Percentiles rank a stretch among this genome's conserved stretches.
These are phyloP conservation scores for Spirogloea muscicola DNA, from an alignment of 139 green algal genomes.

Conservation along the genomic window DNA sequence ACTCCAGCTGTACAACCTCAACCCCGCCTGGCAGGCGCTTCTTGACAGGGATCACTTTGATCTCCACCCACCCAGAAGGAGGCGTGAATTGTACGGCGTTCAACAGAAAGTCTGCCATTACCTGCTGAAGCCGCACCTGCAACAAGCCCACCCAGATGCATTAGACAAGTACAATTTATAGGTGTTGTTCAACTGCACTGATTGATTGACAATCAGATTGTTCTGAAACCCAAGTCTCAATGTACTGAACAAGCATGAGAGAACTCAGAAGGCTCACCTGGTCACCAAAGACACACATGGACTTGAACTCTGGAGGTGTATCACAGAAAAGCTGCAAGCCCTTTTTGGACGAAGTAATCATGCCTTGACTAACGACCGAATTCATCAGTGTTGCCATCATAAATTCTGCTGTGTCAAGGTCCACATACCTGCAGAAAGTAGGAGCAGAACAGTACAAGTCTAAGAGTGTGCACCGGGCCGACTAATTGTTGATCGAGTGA, in stretches of 20 bases:
- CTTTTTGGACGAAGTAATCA: conserved; percentile 42
- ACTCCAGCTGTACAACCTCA: conserved; percentile 32
- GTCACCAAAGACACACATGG: conserved; percentile 44
- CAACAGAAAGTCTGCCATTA: conserved; percentile 43
- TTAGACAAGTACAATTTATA: no score
- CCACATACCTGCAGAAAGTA: conserved; percentile 22
- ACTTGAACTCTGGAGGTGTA: conserved; percentile 47
- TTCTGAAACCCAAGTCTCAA: no score
- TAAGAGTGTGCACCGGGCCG: no score
- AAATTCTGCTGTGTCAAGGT: conserved; percentile 44
- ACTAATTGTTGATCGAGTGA: no score
- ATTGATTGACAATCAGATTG: no score
- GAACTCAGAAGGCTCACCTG: no score
- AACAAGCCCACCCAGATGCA: no score
- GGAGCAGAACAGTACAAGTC: no score
- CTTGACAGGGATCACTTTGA: conserved; percentile 28
- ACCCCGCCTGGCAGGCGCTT: conserved; percentile 27
- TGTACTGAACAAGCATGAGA: no score
- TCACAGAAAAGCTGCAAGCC: conserved; percentile 47
- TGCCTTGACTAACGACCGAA: conserved; percentile 39
- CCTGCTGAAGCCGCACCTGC: conserved; percentile 43
- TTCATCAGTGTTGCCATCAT: conserved; percentile 48
- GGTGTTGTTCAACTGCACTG: no score
- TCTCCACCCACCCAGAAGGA: conserved; percentile 39
- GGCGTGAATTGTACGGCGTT: conserved; percentile 47